A percentile compares a stretch with the other conserved stretches of the same genome.
These are phyloP conservation scores for Aspergillus oerlinghausenensis DNA, from an alignment of 2,329 filamentous ascomycete genomes.

Conservation along the genomic window DNA sequence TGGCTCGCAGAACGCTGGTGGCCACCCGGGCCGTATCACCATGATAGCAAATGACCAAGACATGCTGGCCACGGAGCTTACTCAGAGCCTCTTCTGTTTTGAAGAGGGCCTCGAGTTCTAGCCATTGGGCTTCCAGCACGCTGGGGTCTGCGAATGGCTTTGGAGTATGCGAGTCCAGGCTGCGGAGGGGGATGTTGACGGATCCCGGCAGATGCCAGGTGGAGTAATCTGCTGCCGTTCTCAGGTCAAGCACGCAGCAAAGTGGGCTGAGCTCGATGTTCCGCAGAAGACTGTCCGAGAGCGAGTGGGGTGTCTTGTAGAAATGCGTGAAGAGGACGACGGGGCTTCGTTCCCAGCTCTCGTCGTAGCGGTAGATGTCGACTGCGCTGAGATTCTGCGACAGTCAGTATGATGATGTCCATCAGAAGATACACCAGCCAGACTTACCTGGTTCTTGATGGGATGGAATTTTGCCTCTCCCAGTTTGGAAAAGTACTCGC, in stretches of 20 bases:
- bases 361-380: slow-evolving; percentile 53
- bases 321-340: slow-evolving; percentile 38
- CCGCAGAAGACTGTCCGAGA: slow-evolving; percentile 17
- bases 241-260: slow-evolving; percentile 43
- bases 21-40: slow-evolving; percentile 53
- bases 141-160: slow-evolving; percentile 47
- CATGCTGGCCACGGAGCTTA: slow-evolving; percentile 27
- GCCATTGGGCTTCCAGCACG: slow-evolving; percentile 46
- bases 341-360: slow-evolving; percentile 49
- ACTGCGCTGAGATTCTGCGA: slow-evolving; percentile 44
- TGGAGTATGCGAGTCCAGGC: slow-evolving; percentile 26
- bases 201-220: slow-evolving; percentile 43
- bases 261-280: slow-evolving; percentile 24
- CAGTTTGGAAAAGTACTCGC: slow-evolving; percentile 57
- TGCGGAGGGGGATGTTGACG: slow-evolving; percentile 42
- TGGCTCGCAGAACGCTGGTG: slow-evolving; percentile 50
- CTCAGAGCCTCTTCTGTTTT: slow-evolving; percentile 16
- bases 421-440: background rate
- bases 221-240: slow-evolving; percentile 40
- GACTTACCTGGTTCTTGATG: slow-evolving; percentile 44
- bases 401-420: background rate
- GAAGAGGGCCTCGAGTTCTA: slow-evolving; percentile 44
- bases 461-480: slow-evolving; percentile 46
- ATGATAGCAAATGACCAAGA: slow-evolving; percentile 51
- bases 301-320: slow-evolving; percentile 22